Evolutionary conservation across 495 filamentous ascomycete genomes (phyloP).

Genomic region (Penicillium waksmanii): DNA sequence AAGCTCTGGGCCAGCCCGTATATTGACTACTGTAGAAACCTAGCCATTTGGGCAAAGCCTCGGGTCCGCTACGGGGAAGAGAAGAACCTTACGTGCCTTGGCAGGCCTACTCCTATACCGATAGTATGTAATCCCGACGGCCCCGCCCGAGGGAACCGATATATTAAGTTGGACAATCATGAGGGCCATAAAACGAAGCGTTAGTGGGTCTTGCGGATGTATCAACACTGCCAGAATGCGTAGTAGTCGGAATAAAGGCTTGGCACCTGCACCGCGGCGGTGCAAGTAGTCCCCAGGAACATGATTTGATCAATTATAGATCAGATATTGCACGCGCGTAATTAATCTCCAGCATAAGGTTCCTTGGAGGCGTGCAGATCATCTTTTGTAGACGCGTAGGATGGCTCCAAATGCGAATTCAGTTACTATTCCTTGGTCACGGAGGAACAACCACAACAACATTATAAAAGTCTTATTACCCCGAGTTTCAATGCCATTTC

Average conservation of each 20-base stretch:
- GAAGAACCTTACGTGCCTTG: background rate
- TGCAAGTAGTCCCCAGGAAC: background rate
- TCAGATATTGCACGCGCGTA: too few relatives aligned
- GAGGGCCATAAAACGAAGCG: background rate
- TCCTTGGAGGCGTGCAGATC: too few relatives aligned
- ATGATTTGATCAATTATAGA: background rate
- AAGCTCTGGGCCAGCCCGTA: background rate
- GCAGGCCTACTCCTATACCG: background rate
- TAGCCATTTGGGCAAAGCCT: too few relatives aligned
- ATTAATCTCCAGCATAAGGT: too few relatives aligned
- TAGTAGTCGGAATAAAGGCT: constrained; percentile 4
- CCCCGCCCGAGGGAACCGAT: background rate
- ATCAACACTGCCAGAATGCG: background rate
- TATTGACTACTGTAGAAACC: too few relatives aligned
- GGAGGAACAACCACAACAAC: too few relatives aligned
- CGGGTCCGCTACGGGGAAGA: background rate
- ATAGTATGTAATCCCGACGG: background rate
- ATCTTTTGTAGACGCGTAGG: too few relatives aligned
- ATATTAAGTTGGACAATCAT: background rate
- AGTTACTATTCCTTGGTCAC: too few relatives aligned
- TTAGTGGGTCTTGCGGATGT: background rate
- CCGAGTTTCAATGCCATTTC: too few relatives aligned
- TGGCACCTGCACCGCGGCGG: background rate
- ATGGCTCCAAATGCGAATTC: too few relatives aligned
- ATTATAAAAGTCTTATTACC: too few relatives aligned